Base-by-base conservation (phyloP, 768 basidiomycete species). In the Boletales sp. region DNA sequence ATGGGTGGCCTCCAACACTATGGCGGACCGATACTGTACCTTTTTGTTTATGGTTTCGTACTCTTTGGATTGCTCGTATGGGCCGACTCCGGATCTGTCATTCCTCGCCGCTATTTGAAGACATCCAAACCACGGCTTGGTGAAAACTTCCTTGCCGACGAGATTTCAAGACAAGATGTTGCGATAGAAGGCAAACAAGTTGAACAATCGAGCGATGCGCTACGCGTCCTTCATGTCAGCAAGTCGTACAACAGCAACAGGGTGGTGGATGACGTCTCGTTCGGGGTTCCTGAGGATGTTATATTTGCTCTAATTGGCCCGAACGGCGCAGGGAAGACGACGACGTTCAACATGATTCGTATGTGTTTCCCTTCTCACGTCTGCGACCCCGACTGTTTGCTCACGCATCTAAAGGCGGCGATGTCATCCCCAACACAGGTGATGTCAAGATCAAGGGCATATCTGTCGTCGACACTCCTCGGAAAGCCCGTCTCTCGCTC, bases 261-360 rank as follows among this genome's bases (percentile, higher is more conserved):
- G 24, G 88, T 85, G 0, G 86, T 91, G 0, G 83, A 90, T 57
- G 77, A 87, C 56, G 84, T 90, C 35, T 84, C 79, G 53, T 79
- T 90, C 56, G 82, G 82, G 0, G 82, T 89, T 24, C 67, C 79
- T 1, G 69, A 67, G 36, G 77, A 86, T 40, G 84, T 82, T 42
- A 72, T 86, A 15, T 87, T 89, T 55, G 86, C 84, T 5, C 65
- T 90, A 53, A 72, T 91, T 14, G 89, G 89, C 2, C 89, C 89
- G 1, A 91, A 90, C 55, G 89, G 89, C 8, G 89, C 87, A 8
- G 88, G 89, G 0, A 90, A 90, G 67, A 90, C 86, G 11, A 89
- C 89, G 0, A 84, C 83, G 0, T 87, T 90, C 66, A 87, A 88
- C 54, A 78, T 88, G 60, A 89, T 91, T 51, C 83, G 86, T 86